Base-by-base conservation (phyloP, 371 early-diverging fungal genomes). In the Rhizopus sp. region DNA sequence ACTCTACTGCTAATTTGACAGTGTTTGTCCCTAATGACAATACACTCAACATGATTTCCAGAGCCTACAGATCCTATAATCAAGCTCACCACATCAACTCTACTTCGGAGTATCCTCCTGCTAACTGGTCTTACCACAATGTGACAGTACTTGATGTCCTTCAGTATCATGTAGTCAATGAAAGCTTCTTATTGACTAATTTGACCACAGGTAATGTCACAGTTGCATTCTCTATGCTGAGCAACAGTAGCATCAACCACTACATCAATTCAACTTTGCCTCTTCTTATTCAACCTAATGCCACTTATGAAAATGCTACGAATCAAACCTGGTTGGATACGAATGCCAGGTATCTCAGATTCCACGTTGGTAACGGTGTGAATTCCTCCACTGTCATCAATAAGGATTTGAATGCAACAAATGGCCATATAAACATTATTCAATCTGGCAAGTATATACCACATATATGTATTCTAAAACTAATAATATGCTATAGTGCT, bases 401-500 rank as follows among this genome's bases (percentile, higher is more conserved):
- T 12, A 55, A 56, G 9, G 72, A 77, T 60, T 60, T 77, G 17
- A 50, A 59, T 3, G 70, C 74, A 10, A 63, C 67, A 9, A 77
- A 77, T 54, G 78, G 78, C 29, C 60, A 68, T 31, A 44, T 72
- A 10, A 74, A 77, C 40, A 41, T 77, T 6, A 69, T 77, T 59
- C 60, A 69, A 29, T 45, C 59, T 33, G 58, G 77, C 71, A 66
- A 46, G 7, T 37, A 10, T 37, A 37, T 37, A 6, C 7, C 5
- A 37, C 7, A 7, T 37, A 37, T 2, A 37, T 37, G 38, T 37
- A 13, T 37, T 10, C 38, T 37, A 37, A 6, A 37, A 2, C 23
- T 23, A 23, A 37, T 37, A 37, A 37, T 37, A 6, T 37, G 7
- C 6, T 37, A 3, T 10, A 37, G 38, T 37, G 13, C 38, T 37